Evolutionary conservation across 345 rosid genomes (phyloP).

Genomic region (Pistacia vera): DNA sequence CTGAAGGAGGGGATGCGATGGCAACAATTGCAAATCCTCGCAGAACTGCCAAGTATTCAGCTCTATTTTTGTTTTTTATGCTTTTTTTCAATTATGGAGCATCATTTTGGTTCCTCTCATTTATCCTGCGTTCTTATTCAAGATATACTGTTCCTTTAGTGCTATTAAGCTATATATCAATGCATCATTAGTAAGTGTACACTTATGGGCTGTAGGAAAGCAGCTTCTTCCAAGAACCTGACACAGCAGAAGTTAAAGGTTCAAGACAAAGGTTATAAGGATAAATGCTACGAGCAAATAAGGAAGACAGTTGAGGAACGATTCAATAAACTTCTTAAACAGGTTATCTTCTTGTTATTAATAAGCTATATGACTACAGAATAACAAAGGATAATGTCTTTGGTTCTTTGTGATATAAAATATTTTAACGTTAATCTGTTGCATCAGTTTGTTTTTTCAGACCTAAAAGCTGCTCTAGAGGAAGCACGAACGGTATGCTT

Average conservation of each 20-base stretch:
- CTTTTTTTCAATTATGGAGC: not conserved
- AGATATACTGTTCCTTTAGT: not conserved
- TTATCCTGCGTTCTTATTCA: not conserved
- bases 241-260: conserved; percentile 73
- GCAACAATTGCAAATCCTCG: conserved; percentile 91
- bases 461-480: conserved; percentile 94
- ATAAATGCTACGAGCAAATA: conserved; percentile 94
- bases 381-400: conserved; percentile 1
- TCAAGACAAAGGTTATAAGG: conserved; percentile 95
- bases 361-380: not conserved
- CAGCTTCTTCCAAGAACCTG: conserved; percentile 65
- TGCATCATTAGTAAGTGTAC: conserved; percentile 13
- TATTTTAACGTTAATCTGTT: conserved; percentile 32
- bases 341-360: conserved; percentile 35
- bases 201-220: conserved; percentile 53
- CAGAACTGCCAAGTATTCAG: conserved; percentile 72
- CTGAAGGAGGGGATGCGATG: conserved; percentile 96
- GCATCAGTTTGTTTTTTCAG: conserved; percentile 77
- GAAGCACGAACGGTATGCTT: conserved; percentile 86
- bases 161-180: not conserved
- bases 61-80: not conserved
- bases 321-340: conserved; percentile 79
- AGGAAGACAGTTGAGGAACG: conserved; percentile 88
- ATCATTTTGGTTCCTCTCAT: not conserved
- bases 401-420: conserved; percentile 17